Evolutionary conservation across 768 basidiomycete genomes (phyloP).

Genomic region (Dentipellis fragilis): DNA sequence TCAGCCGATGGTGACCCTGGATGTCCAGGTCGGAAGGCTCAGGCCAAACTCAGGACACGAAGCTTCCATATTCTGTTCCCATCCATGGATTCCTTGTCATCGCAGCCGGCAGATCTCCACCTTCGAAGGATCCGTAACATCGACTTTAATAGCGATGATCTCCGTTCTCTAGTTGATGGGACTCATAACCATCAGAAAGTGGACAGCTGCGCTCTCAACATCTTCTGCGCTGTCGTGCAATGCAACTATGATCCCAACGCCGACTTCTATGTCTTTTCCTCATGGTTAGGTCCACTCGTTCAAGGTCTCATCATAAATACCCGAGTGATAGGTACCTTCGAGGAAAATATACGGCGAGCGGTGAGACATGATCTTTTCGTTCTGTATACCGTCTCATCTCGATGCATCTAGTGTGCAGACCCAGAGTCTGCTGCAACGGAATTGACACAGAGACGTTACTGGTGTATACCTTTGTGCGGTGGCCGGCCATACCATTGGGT

Average conservation of each 20-base stretch:
- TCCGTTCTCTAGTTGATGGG: background rate
- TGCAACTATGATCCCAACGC: background rate
- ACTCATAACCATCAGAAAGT: background rate
- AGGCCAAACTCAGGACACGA: too few relatives aligned
- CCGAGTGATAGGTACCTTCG: background rate
- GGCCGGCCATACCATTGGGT: background rate
- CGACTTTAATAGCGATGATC: background rate
- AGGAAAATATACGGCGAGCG: too few relatives aligned
- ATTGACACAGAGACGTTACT: background rate
- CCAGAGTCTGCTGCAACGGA: too few relatives aligned
- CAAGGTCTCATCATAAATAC: background rate
- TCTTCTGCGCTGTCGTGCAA: background rate
- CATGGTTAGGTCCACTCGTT: background rate
- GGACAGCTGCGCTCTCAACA: background rate
- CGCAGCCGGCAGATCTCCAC: background rate
- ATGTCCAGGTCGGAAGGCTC: too few relatives aligned
- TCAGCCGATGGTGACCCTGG: too few relatives aligned
- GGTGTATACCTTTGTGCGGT: background rate
- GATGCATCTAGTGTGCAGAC: too few relatives aligned
- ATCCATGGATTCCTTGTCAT: too few relatives aligned
- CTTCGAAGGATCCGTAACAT: background rate
- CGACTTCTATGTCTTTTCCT: background rate
- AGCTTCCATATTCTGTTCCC: too few relatives aligned
- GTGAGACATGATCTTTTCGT: background rate
- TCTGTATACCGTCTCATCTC: background rate